These are phyloP conservation scores for Arthroderma uncinatum DNA, from an alignment of 2,329 filamentous ascomycete species.

Conservation along the genomic window DNA sequence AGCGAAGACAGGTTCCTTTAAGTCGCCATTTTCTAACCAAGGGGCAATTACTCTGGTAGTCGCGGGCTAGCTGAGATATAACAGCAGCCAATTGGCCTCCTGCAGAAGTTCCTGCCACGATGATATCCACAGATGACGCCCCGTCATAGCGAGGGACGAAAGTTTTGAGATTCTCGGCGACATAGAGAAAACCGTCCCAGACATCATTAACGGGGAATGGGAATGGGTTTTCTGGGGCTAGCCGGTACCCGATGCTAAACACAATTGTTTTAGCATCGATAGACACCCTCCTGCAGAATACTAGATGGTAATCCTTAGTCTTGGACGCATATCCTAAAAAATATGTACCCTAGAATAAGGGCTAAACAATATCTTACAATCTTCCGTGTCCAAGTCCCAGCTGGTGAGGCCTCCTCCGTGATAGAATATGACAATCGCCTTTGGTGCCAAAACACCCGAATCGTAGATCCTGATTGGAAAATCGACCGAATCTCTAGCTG, in stretches of 20 bases:
- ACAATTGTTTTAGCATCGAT: constrained; percentile 10
- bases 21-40: background rate
- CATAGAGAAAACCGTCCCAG: constrained; percentile 5
- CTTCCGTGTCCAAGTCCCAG: constrained; percentile 7
- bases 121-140: background rate
- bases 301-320: background rate
- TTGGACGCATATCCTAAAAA: background rate
- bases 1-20: constrained; percentile 1
- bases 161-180: background rate
- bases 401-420: background rate
- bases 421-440: constrained; percentile 4
- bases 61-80: constrained; percentile 5
- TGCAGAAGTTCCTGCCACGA: constrained; percentile 7
- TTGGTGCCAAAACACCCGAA: background rate
- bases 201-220: constrained; percentile 9
- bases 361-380: background rate
- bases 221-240: constrained; percentile 15
- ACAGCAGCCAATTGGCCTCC: constrained; percentile 7
- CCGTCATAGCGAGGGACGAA: background rate
- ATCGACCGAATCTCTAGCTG: background rate
- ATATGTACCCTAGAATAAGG: background rate
- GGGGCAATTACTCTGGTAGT: background rate
- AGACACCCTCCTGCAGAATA: constrained; percentile 2
- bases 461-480: constrained; percentile 10
- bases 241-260: constrained; percentile 15